Conservation (phyloP, 345 rosid species). For the Viola odorata region DNA sequence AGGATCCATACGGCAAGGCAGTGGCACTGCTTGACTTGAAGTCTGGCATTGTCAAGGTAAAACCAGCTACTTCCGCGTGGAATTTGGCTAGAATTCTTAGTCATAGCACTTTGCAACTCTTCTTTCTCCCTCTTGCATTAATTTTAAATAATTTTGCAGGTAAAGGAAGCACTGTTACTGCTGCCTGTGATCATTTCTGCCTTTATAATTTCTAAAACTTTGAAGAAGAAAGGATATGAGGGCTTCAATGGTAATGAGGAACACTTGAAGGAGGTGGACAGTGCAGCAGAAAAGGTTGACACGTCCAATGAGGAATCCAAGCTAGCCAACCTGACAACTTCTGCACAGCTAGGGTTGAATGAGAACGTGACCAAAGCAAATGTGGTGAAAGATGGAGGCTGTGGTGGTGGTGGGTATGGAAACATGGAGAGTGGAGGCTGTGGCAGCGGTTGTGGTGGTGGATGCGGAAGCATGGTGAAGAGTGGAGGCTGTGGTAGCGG, state of each 20-base stretch:
- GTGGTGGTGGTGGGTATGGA: constrained; percentile 13
- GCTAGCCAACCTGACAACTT: constrained; percentile 16
- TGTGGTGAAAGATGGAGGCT: constrained; percentile 11
- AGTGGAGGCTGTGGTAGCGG: background rate
- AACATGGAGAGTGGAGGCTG: constrained; percentile 10
- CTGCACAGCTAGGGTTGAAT: constrained; percentile 20
- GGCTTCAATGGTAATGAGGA: constrained; percentile 19
- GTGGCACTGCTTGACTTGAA: constrained; percentile 76
- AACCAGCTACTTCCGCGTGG: background rate
- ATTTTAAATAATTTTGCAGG: constrained; percentile 39
- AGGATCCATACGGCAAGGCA: constrained; percentile 79
- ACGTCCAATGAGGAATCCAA: constrained; percentile 14
- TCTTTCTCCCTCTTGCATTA: background rate
- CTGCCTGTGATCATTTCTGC: constrained; percentile 51
- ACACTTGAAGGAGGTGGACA: constrained; percentile 20
- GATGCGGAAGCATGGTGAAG: background rate
- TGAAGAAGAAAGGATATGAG: constrained; percentile 39
- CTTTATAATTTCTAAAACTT: constrained; percentile 50
- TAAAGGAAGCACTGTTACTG: constrained; percentile 58
- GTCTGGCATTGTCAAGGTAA: constrained; percentile 55
- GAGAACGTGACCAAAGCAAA: constrained; percentile 21
- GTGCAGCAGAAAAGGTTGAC: constrained; percentile 11
- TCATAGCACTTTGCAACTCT: background rate
- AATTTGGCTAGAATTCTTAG: constrained; percentile 4
- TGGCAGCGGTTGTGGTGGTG: background rate